Conservation (phyloP, 2,329 filamentous ascomycete genomes). For the Penicillium sp. region DNA sequence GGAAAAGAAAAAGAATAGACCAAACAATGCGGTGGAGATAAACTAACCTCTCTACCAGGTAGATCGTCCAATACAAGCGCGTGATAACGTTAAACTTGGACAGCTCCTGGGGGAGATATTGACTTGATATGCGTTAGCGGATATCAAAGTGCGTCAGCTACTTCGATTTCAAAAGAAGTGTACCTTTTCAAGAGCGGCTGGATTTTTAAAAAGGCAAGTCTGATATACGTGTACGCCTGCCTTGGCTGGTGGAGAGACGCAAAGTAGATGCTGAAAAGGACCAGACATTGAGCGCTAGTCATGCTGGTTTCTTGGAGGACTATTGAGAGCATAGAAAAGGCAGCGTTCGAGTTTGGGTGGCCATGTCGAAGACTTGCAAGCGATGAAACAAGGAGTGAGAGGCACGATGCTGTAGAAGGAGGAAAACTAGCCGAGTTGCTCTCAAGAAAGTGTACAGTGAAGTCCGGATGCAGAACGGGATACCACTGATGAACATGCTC, state of each 20-base stretch:
- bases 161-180: too few species aligned
- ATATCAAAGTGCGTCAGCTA: too few species aligned
- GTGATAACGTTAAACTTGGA: neutral
- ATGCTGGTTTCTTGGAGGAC: neutral
- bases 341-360: neutral
- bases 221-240: neutral
- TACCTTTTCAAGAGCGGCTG: conserved; percentile 1
- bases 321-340: conserved; percentile 1
- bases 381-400: conserved; percentile 6
- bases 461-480: conserved; percentile 3
- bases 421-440: neutral
- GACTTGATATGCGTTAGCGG: neutral
- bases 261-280: conserved; percentile 7
- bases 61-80: neutral
- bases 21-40: neutral
- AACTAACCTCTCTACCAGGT: neutral
- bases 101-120: neutral
- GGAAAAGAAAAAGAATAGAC: too few species aligned
- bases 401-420: neutral
- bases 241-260: neutral
- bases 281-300: conserved; percentile 7
- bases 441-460: conserved; percentile 6
- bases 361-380: neutral
- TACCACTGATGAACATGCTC: conserved; percentile 4
- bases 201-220: neutral